phyloP scores from a whole-genome alignment of 1,284 basidiomycete species.

The Tilletiopsis washingtonensis region DNA sequence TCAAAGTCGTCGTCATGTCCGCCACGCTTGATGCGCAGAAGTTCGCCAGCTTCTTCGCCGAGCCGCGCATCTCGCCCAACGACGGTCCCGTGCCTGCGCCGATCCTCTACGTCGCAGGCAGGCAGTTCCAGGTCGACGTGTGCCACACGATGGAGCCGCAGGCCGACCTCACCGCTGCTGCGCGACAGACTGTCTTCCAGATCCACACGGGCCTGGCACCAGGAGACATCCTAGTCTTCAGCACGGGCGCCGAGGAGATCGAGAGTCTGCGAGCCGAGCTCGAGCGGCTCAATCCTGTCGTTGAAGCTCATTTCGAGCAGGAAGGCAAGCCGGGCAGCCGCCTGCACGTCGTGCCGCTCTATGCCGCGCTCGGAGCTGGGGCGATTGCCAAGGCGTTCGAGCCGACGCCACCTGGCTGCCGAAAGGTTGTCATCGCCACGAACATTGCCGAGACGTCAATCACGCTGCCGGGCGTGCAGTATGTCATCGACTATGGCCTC shows the following conservation, averaged over 20 bases:
- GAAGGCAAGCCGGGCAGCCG: constrained; percentile 4
- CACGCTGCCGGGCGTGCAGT: constrained; percentile 90
- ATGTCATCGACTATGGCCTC: constrained; percentile 75
- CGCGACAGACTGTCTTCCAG: constrained; percentile 80
- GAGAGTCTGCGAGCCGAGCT: constrained; percentile 59
- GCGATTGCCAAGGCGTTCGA: constrained; percentile 33
- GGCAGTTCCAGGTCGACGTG: constrained; percentile 72
- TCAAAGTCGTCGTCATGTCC: constrained; percentile 94
- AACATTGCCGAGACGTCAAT: constrained; percentile 79
- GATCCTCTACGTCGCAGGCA: constrained; percentile 81
- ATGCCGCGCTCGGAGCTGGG: constrained; percentile 39
- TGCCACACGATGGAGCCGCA: constrained; percentile 63
- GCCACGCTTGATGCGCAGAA: constrained; percentile 91
- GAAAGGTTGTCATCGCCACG: constrained; percentile 74
- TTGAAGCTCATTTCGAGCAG: constrained; percentile 1
- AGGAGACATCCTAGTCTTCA: constrained; percentile 87
- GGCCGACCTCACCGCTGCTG: constrained; percentile 79
- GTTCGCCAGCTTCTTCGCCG: constrained; percentile 78
- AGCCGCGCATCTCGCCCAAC: constrained; percentile 56
- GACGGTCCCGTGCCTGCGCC: constrained; percentile 50
- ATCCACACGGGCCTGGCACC: constrained; percentile 58
- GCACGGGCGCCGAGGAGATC: constrained; percentile 96
- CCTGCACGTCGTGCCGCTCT: constrained; percentile 38
- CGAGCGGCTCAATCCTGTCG: constrained; percentile 13
- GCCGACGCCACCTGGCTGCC: constrained; percentile 59